phyloP scores from a whole-genome alignment of 345 rosid genomes.

The Corchorus capsularis region DNA sequence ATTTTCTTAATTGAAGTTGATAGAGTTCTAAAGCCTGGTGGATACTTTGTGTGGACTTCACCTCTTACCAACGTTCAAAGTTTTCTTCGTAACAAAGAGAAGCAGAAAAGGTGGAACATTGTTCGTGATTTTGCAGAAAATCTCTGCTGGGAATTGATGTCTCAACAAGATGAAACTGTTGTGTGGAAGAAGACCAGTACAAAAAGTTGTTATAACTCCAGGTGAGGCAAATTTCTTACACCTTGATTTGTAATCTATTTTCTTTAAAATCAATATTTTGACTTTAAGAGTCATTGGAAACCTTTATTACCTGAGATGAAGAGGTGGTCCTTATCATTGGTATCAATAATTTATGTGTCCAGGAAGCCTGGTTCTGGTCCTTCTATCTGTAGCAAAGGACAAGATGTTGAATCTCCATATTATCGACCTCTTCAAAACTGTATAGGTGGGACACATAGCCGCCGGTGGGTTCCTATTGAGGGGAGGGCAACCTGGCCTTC shows the following conservation, averaged over 20 bases:
- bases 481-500: constrained; percentile 81
- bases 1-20: constrained; percentile 78
- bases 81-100: constrained; percentile 58
- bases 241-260: background rate
- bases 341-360: constrained; percentile 25
- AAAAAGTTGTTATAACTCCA: constrained; percentile 67
- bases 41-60: constrained; percentile 98
- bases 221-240: constrained; percentile 47
- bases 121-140: constrained; percentile 68
- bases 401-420: constrained; percentile 88
- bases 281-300: background rate
- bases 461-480: constrained; percentile 88
- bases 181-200: constrained; percentile 90
- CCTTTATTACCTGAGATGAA: constrained; percentile 20
- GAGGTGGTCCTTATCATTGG: constrained; percentile 26
- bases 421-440: constrained; percentile 86
- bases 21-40: constrained; percentile 95
- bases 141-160: constrained; percentile 87
- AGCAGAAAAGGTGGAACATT: constrained; percentile 69
- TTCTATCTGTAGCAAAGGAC: constrained; percentile 70
- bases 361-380: constrained; percentile 86
- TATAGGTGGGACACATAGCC: constrained; percentile 79
- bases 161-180: constrained; percentile 95
- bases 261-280: constrained; percentile 9
- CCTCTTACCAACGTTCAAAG: constrained; percentile 73